phyloP scores from a whole-genome alignment of 2,329 filamentous ascomycete species.

The Fusarium setosum region DNA sequence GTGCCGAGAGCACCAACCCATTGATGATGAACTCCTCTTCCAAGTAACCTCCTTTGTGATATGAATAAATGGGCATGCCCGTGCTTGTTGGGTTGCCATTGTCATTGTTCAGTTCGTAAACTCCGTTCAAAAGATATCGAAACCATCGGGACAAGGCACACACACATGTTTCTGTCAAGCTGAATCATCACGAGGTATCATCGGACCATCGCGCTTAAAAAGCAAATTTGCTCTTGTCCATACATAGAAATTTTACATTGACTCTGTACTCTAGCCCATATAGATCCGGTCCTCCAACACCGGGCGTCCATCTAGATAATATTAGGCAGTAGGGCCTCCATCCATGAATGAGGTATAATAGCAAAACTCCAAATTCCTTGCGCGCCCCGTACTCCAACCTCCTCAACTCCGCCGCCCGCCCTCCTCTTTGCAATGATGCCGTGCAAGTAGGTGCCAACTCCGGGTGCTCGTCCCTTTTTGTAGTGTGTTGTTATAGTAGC shows the following conservation, averaged over 20 bases:
- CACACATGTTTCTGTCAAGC: too few relatives aligned
- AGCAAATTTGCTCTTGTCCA: not conserved
- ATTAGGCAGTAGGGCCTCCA: constrained; percentile 23
- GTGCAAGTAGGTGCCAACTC: constrained; percentile 16
- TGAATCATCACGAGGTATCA: too few relatives aligned
- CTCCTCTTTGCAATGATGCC: constrained; percentile 8
- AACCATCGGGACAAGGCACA: too few relatives aligned
- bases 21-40: not conserved
- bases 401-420: constrained; percentile 24
- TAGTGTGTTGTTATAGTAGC: not conserved
- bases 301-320: constrained; percentile 26
- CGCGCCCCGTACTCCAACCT: constrained; percentile 26
- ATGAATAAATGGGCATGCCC: too few relatives aligned
- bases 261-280: constrained; percentile 25
- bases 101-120: too few relatives aligned
- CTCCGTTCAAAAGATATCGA: too few relatives aligned
- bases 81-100: too few relatives aligned
- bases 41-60: not conserved
- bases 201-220: not conserved
- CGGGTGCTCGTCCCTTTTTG: not conserved
- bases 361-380: constrained; percentile 28
- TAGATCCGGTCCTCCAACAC: constrained; percentile 9
- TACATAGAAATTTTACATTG: constrained; percentile 12
- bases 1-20: not conserved
- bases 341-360: constrained; percentile 2